These are phyloP conservation scores for Fusarium ambrosium DNA, from an alignment of 2,329 filamentous ascomycete genomes.

Conservation along the genomic window DNA sequence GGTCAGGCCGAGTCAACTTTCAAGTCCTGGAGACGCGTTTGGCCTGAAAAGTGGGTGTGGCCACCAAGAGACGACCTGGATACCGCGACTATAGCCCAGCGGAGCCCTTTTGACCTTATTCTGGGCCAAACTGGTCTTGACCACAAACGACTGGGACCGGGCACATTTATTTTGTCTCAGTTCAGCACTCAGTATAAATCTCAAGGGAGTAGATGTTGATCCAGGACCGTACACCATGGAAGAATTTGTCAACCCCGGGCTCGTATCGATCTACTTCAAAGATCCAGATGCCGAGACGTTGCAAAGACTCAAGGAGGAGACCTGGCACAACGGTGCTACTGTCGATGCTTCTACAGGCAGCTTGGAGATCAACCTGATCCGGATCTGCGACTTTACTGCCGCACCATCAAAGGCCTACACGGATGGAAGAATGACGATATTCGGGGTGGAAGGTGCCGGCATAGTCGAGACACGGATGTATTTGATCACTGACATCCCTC, in stretches of 20 bases:
- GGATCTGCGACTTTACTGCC: background rate
- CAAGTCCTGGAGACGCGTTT: background rate
- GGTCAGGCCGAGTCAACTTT: background rate
- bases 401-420: background rate
- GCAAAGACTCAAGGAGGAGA: background rate
- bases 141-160: no score
- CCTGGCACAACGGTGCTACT: background rate
- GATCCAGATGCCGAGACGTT: background rate
- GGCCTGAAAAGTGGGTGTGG: background rate
- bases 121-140: no score
- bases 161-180: no score
- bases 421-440: rapidly evolving
- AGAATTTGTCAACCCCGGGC: no score
- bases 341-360: background rate
- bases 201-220: no score
- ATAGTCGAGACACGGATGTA: background rate
- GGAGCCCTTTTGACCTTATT: no score
- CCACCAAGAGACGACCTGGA: background rate
- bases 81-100: no score
- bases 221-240: no score
- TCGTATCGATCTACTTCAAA: background rate
- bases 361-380: background rate
- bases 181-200: background rate
- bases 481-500: background rate
- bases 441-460: background rate